phyloP scores from a whole-genome alignment of 371 early-diverging fungal species.

The Mucor sp. region DNA sequence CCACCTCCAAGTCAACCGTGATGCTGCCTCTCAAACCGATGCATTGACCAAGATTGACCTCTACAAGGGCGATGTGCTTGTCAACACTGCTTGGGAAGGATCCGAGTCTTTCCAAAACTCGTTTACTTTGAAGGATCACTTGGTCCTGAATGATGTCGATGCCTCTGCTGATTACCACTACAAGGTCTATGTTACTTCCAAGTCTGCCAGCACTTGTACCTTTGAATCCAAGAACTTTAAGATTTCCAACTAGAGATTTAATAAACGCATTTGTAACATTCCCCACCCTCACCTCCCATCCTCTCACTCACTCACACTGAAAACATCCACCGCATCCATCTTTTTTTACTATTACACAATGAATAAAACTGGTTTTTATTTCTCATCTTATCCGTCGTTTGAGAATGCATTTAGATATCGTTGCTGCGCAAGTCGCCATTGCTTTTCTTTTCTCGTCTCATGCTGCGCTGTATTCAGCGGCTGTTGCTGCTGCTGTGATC shows the following conservation, averaged over 20 bases:
- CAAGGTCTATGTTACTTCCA: conserved; percentile 24
- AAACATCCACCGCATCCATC: background rate
- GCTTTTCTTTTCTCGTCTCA: conserved; percentile 15
- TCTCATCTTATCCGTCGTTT: background rate
- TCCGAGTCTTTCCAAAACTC: conserved; percentile 28
- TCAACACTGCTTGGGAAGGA: conserved; percentile 35
- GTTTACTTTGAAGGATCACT: conserved; percentile 46
- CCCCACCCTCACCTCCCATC: background rate
- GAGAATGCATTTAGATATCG: conserved; percentile 13
- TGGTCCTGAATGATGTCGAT: conserved; percentile 22
- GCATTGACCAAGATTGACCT: conserved; percentile 39
- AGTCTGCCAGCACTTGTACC: conserved; percentile 21
- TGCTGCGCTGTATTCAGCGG: background rate
- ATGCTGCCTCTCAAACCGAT: conserved; percentile 39
- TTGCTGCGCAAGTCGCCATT: conserved; percentile 18
- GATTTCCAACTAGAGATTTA: conserved; percentile 13
- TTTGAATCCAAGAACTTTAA: conserved; percentile 30
- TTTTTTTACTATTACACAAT: background rate
- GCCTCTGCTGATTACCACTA: conserved; percentile 31
- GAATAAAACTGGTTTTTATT: background rate
- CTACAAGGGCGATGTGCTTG: conserved; percentile 35
- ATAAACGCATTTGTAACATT: background rate
- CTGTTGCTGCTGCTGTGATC: conserved; percentile 2
- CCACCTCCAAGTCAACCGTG: conserved; percentile 36
- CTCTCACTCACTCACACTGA: background rate